These are phyloP conservation scores for Chernovozyma sophiae-reginae DNA, from an alignment of 1,139 yeast genomes.

Conservation along the genomic window DNA sequence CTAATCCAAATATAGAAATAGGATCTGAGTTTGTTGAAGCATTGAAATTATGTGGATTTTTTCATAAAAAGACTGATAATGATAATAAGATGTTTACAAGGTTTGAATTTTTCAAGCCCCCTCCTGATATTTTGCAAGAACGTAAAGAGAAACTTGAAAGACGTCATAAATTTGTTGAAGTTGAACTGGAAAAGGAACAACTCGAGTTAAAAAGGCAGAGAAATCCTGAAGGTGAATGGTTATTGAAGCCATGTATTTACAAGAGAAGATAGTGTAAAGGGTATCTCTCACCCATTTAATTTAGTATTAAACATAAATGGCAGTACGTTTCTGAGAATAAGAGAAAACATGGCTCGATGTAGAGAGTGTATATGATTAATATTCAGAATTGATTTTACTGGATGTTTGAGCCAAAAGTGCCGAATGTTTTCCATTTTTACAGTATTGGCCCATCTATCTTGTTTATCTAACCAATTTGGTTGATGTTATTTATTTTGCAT, in stretches of 20 bases:
- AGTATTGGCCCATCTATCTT: too few species aligned
- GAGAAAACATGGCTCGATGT: too few species aligned
- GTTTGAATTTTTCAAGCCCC: constrained; percentile 89
- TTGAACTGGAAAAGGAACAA: constrained; percentile 57
- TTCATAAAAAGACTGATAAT: constrained; percentile 85
- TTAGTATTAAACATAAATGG: too few species aligned
- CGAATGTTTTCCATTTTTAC: too few species aligned
- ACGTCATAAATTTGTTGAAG: constrained; percentile 69
- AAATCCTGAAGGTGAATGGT: constrained; percentile 78
- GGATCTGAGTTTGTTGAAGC: constrained; percentile 78
- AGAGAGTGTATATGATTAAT: too few species aligned
- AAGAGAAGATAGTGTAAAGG: constrained; percentile 88
- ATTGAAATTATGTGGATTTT: constrained; percentile 73
- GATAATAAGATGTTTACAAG: constrained; percentile 89
- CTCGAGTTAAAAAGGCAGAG: constrained; percentile 52
- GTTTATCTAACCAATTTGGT: too few species aligned
- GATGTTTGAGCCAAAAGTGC: too few species aligned
- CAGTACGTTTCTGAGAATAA: too few species aligned
- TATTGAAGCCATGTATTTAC: constrained; percentile 91
- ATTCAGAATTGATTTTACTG: too few species aligned
- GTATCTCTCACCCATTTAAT: too few species aligned
- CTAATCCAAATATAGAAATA: constrained; percentile 27
- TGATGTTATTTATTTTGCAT: too few species aligned
- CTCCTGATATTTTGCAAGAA: constrained; percentile 64
- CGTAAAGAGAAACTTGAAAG: constrained; percentile 60